Conservation (phyloP, 495 filamentous ascomycete species). For the Hypoxylon perforatum region DNA sequence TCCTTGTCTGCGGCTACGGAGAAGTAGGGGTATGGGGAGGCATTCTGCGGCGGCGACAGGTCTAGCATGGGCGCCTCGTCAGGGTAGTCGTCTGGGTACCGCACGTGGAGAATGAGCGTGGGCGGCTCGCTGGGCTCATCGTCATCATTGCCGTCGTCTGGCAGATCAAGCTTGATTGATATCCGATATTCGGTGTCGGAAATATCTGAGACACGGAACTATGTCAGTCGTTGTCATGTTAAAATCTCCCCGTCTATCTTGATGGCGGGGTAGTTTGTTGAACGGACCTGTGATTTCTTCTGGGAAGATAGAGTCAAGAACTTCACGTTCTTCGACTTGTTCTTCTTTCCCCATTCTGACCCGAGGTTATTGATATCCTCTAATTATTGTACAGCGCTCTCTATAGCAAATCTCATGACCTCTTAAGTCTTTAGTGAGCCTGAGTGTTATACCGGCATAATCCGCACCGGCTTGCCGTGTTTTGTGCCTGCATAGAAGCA, state of each 20-base stretch:
- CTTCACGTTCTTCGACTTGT: slow-evolving; percentile 93
- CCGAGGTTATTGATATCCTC: slow-evolving; percentile 7
- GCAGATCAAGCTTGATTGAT: slow-evolving; percentile 80
- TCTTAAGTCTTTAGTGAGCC: neutral
- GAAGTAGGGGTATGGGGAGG: slow-evolving; percentile 69
- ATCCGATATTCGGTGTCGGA: slow-evolving; percentile 88
- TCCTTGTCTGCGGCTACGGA: slow-evolving; percentile 72
- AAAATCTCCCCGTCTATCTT: slow-evolving; percentile 3
- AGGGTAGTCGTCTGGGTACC: slow-evolving; percentile 87
- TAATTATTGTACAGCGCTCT: neutral
- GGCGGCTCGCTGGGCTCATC: slow-evolving; percentile 68
- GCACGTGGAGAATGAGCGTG: slow-evolving; percentile 80
- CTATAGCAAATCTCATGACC: slow-evolving; percentile 14
- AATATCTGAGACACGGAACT: slow-evolving; percentile 75
- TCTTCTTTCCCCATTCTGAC: slow-evolving; percentile 89
- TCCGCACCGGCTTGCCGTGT: slow-evolving; percentile 1
- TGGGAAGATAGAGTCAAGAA: slow-evolving; percentile 97
- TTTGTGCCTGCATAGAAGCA: slow-evolving; percentile 2
- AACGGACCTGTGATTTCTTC: slow-evolving; percentile 90
- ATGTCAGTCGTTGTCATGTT: neutral
- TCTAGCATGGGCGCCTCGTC: slow-evolving; percentile 84
- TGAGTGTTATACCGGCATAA: slow-evolving; percentile 8
- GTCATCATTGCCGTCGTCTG: slow-evolving; percentile 62
- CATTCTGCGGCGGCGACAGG: slow-evolving; percentile 75
- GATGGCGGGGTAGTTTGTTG: slow-evolving; percentile 26